A percentile compares a stretch with the other conserved stretches of the same genome.
Conservation (phyloP, 2,329 filamentous ascomycete genomes). For the Setomelanomma holmii region DNA sequence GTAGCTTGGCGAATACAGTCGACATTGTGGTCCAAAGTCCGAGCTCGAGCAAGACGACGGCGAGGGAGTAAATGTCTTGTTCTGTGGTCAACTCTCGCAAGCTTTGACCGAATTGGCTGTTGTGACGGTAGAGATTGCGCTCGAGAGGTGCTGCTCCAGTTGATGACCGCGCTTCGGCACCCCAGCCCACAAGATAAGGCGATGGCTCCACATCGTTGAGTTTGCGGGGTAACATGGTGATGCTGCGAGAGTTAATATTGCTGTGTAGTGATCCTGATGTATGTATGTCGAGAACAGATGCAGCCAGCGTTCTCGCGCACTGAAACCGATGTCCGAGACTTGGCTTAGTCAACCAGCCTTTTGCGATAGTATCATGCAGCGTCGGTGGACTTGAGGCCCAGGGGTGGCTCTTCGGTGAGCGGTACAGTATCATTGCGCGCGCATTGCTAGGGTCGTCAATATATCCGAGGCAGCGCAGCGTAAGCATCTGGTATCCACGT, state of each 20-base stretch:
- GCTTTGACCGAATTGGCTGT: constrained; percentile 53
- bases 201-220: constrained; percentile 15
- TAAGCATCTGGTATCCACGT: constrained; percentile 16
- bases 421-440: constrained; percentile 16
- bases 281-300: constrained; percentile 15
- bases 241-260: constrained; percentile 16
- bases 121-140: constrained; percentile 60
- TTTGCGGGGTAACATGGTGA: constrained; percentile 14
- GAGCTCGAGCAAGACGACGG: constrained; percentile 62
- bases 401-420: constrained; percentile 16
- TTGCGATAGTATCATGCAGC: constrained; percentile 13
- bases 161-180: constrained; percentile 7
- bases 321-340: constrained; percentile 13
- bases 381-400: constrained; percentile 16
- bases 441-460: constrained; percentile 19
- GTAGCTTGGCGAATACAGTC: constrained; percentile 13
- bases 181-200: constrained; percentile 22
- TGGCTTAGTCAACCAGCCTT: constrained; percentile 8
- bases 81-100: constrained; percentile 55
- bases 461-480: constrained; percentile 19
- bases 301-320: constrained; percentile 11
- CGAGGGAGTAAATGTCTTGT: constrained; percentile 64
- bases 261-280: constrained; percentile 19
- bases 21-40: constrained; percentile 52
- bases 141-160: constrained; percentile 11